Base-by-base conservation (phyloP, 169 alveolate species). In the Cryptosporidium felis region DNA sequence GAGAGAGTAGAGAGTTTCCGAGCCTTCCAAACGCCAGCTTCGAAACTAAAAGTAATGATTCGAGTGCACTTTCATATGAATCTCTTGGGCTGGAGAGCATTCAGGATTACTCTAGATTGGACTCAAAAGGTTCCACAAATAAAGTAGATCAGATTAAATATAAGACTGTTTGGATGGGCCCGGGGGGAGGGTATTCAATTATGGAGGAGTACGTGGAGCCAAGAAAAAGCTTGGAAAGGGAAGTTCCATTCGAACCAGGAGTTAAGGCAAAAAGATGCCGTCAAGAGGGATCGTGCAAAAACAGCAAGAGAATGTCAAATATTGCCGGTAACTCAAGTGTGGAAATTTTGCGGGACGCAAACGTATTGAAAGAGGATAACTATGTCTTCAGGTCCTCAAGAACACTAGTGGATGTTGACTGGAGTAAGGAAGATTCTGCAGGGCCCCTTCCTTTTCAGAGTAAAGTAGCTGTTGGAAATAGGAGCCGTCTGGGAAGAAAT, bases 81-180 rank as follows among this genome's bases (percentile, higher is more conserved):
- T 21, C 36, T 65, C 30, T 28, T 44, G 81, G 28, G n/a, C 49
- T 62, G 12, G 28, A 16, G 3, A 12, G 34, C 12, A 34, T 38
- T 14, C 34, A 60, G 1, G 30, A 44, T 65, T 47, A 32, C 21
- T 65, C 81, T 14, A 65, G 12, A 26, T 45, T 32, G 62, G 61
- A 44, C 1, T 44, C 45, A 12, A 28, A 56, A 16, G 30, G 10
- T 56, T 18, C 40, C 46, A 56, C 34, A 18, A 30, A 47, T 5
- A 44, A 44, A 44, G 51, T 44, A 44, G 46, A 53, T 9, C 18
- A 16, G 40, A 26, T 74, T 28, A 74, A 74, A 32, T 56, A 74
- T 42, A 74, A 74, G 40, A 74, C 67, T 21, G 66, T 74, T 21
- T 74, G 85, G 85, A 38, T 74, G 67, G 85, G 85, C 5, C 85